Evolutionary conservation across 805 yeast species (phyloP), one percentile per base, ranked within the genome.

Genomic region (Suhomyces sp.): DNA sequence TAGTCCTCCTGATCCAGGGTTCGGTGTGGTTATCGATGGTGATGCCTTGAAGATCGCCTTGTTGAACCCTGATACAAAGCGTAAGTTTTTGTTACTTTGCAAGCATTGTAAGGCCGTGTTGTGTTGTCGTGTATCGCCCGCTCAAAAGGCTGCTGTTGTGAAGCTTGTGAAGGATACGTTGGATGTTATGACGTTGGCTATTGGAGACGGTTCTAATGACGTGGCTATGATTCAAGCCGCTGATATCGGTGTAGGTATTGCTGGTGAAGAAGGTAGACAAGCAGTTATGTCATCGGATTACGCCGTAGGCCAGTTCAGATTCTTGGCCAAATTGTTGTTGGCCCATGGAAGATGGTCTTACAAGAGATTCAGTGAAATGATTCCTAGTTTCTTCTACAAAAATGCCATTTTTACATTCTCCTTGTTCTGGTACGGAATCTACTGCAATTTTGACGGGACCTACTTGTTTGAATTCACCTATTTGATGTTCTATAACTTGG

Each of bases 211-310:
- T 57, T 89, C 94, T 24, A 88, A 88, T 63, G 96, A 88, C 67
- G 94, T 88, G 48, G 88, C 94, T 7, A 88, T 88, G 96, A 88
- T 88, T 57, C 93, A 87, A 63, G 87, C 89, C 33, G 93, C 96
- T 4, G 86, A 88, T 65, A 84, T 88, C 33, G 96, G 96, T 53
- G 86, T 88, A 38, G 96, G 96, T 57, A 87, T 88, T 62, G 93
- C 91, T 6, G 96, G 96, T 58, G 89, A 87, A 60, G 96, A 88
- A 71, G 96, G 96, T 54, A 72, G 94, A 49, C 92, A 87, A 63
- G 96, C 96, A 1, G 94, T 85, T 8, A 88, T 88, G 96, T 83
- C 90, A 1, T 83, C 92, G 0, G 96, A 88, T 72, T 88, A 86
- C 67, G 93, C 91, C 3, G 74, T 88, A 62, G 96, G 91, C 2